Evolutionary conservation across 306 rosid genomes (phyloP), one percentile per base, ranked within the genome.

Genomic region (Albizia julibrissin): DNA sequence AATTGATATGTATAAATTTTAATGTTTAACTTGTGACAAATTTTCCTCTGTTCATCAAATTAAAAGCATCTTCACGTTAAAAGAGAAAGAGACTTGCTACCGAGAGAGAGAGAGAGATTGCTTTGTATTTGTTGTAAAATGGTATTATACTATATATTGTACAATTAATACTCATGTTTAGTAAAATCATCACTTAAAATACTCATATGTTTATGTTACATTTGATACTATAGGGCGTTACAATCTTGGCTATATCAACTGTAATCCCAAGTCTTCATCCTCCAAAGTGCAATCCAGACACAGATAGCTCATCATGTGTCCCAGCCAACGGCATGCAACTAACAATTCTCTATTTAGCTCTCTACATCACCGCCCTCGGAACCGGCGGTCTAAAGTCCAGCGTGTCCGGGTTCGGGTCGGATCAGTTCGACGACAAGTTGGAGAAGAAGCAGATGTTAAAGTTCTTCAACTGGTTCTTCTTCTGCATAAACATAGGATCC

Each of bases 401-500:
- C 10, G 97, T 93, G 7, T 91, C 99, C 0, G 98, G 97, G 4
- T 93, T 95, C 3, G 99, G 98, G 2, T 90, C 98, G 1, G 98
- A 93, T 64, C 99, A 95, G 72, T 95, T 95, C 40, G 93, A 93
- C 2, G 99, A 93, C 76, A 61, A 84, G 12, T 81, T 46, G 8
- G 99, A 95, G 87, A 88, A 81, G 66, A 15, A 13, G 0, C 83
- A 84, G 42, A 93, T 93, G 98, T 24, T 80, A 0, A 88, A 81
- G 27, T 95, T 95, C 90, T 95, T 95, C 85, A 91, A 83, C 84
- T 95, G 98, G 98, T 95, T 95, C 91, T 89, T 93, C 89, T 95
- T 95, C 87, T 86, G 89, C 82, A 93, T 95, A 78, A 93, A 94
- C 86, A 78, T 93, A 12, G 99, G 99, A 21, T 90, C 99, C 0